Percentiles rank a stretch among this genome's conserved stretches.
Conservation (phyloP, 805 yeast genomes). For the Starmera quercuum region DNA sequence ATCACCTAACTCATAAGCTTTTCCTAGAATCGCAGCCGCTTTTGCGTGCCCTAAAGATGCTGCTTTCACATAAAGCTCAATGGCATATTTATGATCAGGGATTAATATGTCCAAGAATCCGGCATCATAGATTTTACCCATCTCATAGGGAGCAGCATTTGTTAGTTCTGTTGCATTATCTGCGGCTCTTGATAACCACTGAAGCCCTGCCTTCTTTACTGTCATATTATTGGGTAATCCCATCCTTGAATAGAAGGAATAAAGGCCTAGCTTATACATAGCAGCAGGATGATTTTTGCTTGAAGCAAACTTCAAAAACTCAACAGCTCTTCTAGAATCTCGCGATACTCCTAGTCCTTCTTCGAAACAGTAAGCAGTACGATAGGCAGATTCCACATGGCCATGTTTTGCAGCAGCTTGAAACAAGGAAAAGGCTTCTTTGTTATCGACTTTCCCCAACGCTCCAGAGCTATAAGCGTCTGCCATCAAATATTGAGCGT, state of each 20-base stretch:
- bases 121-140: slow-evolving; percentile 72
- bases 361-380: slow-evolving; percentile 87
- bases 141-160: slow-evolving; percentile 91
- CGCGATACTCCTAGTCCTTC: slow-evolving; percentile 90
- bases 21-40: slow-evolving; percentile 74
- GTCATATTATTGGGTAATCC: slow-evolving; percentile 63
- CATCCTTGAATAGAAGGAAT: slow-evolving; percentile 78
- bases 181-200: slow-evolving; percentile 87
- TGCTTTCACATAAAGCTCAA: slow-evolving; percentile 78
- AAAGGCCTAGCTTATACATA: slow-evolving; percentile 85
- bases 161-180: slow-evolving; percentile 77
- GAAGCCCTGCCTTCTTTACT: slow-evolving; percentile 79
- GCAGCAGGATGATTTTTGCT: slow-evolving; percentile 94
- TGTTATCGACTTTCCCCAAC: slow-evolving; percentile 69
- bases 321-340: slow-evolving; percentile 81
- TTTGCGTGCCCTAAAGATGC: slow-evolving; percentile 83
- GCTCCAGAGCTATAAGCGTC: slow-evolving; percentile 86
- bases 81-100: slow-evolving; percentile 75
- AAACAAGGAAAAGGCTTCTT: slow-evolving; percentile 69
- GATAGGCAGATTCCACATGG: slow-evolving; percentile 84
- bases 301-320: slow-evolving; percentile 80
- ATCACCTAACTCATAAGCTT: slow-evolving; percentile 72
- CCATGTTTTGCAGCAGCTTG: slow-evolving; percentile 91
- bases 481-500: slow-evolving; percentile 89
- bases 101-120: slow-evolving; percentile 87